Evolutionary conservation across 129 eudicot species (phyloP), one percentile per base, ranked within the genome.

Genomic region (Tanacetum coccineum): DNA sequence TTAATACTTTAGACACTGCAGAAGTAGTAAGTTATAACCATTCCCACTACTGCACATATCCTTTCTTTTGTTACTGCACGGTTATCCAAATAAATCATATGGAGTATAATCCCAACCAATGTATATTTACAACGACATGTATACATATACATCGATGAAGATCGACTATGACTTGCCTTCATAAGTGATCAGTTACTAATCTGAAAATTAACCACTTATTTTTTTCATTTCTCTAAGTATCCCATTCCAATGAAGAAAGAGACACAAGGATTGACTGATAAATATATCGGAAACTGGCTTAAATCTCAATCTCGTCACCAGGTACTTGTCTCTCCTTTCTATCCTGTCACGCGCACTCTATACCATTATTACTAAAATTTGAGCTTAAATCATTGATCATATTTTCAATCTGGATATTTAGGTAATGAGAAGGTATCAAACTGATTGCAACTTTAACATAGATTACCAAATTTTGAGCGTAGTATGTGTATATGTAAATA

Each of bases 211-310:
- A 57, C 51, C 39, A 14, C 72, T 74, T 28, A 14, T 48, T 32
- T 48, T 22, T 12, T 46, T 56, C n/a, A 2, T 46, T 46, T 54
- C 17, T 40, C 32, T 51, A 62, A 89, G 96, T 92, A 92, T 81
- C 96, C 98, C 5, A 48, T 92, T 42, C 96, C 96, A 66, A 17
- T 69, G 80, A 88, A 69, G 70, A 84, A 88, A 74, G 98, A 92
- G 83, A 92, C 96, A 13, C 98, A 88, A 76, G 98, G 98, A 59
- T 63, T 78, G 59, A 92, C 98, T 22, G 98, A 92, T 77, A 81
- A 70, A 32, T 92, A 88, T 68, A 73, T 88, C 32, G 84, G 80
- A 58, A 92, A 82, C 81, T 88, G 98, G 98, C 48, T 88, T 81
- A 88, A 88, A 75, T 85, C 98, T 62, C 96, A 79, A 73, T 84